Conservation (phyloP, 2,329 filamentous ascomycete species). For the Aureobasidium zeae region DNA sequence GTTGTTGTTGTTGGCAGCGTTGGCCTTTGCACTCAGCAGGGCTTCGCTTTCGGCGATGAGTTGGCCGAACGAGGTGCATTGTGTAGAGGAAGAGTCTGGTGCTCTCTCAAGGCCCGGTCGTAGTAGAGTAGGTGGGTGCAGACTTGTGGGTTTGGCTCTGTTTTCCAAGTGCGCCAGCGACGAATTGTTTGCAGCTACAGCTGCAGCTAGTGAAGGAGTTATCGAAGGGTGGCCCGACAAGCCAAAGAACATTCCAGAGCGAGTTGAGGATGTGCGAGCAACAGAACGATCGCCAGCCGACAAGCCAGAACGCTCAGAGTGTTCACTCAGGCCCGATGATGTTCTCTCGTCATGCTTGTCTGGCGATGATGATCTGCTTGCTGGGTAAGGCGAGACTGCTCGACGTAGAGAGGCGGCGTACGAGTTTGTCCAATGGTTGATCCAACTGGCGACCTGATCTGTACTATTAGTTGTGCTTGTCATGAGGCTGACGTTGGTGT, state of each 20-base stretch:
- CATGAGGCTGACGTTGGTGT: conserved; percentile 19
- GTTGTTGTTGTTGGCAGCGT: background rate
- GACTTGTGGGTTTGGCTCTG: background rate
- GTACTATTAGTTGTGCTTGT: conserved; percentile 17
- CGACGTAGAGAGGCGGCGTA: conserved; percentile 12
- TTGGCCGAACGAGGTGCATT: conserved; percentile 12
- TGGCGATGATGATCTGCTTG: conserved; percentile 34
- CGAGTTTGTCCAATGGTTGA: conserved; percentile 18
- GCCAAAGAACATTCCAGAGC: conserved; percentile 26
- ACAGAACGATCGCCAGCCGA: conserved; percentile 37
- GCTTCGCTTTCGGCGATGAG: conserved; percentile 9
- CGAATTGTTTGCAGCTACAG: background rate
- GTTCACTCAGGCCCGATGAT: conserved; percentile 47
- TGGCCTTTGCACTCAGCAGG: too few relatives aligned
- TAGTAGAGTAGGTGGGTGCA: background rate
- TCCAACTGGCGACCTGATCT: conserved; percentile 24
- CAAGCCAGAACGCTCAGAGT: conserved; percentile 36
- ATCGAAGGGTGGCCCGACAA: conserved; percentile 16
- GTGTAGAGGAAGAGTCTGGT: conserved; percentile 5
- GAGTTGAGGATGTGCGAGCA: conserved; percentile 37
- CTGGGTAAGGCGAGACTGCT: conserved; percentile 4
- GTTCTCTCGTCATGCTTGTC: conserved; percentile 48
- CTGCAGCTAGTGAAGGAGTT: conserved; percentile 13
- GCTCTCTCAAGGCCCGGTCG: conserved; percentile 4
- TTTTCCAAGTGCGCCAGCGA: conserved; percentile 9